Base-by-base conservation (phyloP, 768 basidiomycete genomes). In the Calocybe indica region DNA sequence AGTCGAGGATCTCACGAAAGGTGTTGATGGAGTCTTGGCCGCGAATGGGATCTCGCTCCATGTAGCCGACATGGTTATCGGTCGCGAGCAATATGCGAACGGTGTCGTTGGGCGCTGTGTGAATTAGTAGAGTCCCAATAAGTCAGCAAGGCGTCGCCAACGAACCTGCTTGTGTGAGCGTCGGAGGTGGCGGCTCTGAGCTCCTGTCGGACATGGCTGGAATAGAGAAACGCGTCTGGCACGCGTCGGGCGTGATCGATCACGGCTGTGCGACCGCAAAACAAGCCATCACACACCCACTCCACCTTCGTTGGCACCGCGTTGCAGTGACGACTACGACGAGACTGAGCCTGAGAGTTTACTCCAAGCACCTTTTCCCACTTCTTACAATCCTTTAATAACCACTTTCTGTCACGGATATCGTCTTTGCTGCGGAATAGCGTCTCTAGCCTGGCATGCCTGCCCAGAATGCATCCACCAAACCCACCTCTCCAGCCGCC, bases 11-110 rank as follows among this genome's bases (percentile, higher is more conserved):
- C 69, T 99, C 96, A 55, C 76, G 78, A 68, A 99, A 99, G 0
- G 94, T 90, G 64, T 95, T 88, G 56, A 99, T 88, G 2, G 92
- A 89, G 62, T 99, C 96, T 64, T 91, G 86, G 0, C 95, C 93
- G 30, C 96, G 80, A 37, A 97, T 75, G 1, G 96, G 94, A 61
- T 99, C 96, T 51, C 92, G 78, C 66, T 98, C 95, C 52, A 86
- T 77, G 68, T 91, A 96, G 0, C 96, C 96, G 52, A 99, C 88
- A 58, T 97, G 94, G 55, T 92, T 95, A 67, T 97, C 94, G 0
- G 94, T 96, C 5, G 94, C 94, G 6, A 97, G 81, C 61, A 97
- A 66, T 57, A 97, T 92, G 51, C 70, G 74, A 50, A 92, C 82
- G 1, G 81, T 88, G 58, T 91, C 78, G 51, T 85, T 77, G 13